These are phyloP conservation scores for Phalaenopsis aphrodite DNA, from an alignment of 106 monocot genomes.

Conservation along the genomic window DNA sequence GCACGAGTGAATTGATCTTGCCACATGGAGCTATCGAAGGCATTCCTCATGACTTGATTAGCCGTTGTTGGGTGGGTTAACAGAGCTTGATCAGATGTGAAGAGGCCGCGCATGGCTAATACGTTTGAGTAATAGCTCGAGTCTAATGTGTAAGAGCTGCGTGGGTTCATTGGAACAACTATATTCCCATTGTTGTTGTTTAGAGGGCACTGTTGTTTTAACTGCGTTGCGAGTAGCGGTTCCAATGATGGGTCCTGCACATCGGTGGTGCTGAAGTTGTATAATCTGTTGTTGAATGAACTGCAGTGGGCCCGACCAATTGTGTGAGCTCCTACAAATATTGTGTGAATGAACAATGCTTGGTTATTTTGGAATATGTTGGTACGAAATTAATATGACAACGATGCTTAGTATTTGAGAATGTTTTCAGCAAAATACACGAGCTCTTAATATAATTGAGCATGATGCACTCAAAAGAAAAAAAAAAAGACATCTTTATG, in stretches of 20 bases:
- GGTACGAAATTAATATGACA: too few relatives aligned
- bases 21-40: background rate
- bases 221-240: background rate
- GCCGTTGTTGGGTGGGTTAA: background rate
- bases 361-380: too few relatives aligned
- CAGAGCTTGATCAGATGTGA: constrained; percentile 10
- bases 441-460: too few relatives aligned
- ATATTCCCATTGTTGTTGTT: background rate
- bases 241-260: constrained; percentile 13
- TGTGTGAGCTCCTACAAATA: constrained; percentile 32
- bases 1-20: constrained; percentile 13
- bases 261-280: constrained; percentile 18
- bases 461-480: too few relatives aligned
- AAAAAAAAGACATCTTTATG: too few relatives aligned
- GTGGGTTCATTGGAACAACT: constrained; percentile 3
- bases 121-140: constrained; percentile 10
- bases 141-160: constrained; percentile 1
- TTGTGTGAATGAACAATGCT: too few relatives aligned
- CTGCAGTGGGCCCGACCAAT: constrained; percentile 42
- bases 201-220: constrained; percentile 18
- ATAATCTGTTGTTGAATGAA: constrained; percentile 25
- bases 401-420: too few relatives aligned
- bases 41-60: constrained; percentile 1
- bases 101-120: background rate
- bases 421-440: too few relatives aligned